phyloP scores from a whole-genome alignment of 495 filamentous ascomycete species.

The Daldinia grandis region DNA sequence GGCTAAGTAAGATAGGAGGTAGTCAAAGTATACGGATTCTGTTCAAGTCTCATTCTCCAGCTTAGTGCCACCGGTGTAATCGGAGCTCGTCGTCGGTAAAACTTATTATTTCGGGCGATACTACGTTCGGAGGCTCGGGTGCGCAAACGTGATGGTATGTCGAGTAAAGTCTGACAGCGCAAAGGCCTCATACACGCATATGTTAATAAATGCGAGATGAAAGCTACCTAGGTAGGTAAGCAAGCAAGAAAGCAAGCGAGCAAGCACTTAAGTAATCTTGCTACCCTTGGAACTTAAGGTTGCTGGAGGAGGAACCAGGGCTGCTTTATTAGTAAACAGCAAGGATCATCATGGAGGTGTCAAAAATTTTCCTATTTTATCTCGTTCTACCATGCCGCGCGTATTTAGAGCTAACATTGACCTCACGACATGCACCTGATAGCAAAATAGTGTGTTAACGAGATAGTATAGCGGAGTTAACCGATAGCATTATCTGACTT shows the following conservation, averaged over 20 bases:
- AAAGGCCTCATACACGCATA: not conserved
- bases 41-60: not conserved
- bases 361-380: not conserved
- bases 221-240: too few species aligned
- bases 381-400: constrained; percentile 8
- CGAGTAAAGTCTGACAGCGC: not conserved
- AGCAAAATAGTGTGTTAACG: not conserved
- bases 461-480: constrained; percentile 14
- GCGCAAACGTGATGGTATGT: not conserved
- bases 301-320: not conserved
- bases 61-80: not conserved
- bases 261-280: not conserved
- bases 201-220: not conserved
- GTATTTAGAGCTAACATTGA: constrained; percentile 5
- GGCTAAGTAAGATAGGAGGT: not conserved
- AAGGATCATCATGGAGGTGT: constrained; percentile 16
- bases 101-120: not conserved
- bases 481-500: constrained; percentile 19
- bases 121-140: not conserved
- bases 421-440: not conserved
- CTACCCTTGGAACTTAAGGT: not conserved
- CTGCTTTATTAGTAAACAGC: constrained; percentile 2
- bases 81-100: not conserved
- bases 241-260: too few species aligned
- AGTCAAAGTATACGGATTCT: not conserved